These are phyloP conservation scores for Paramecium sexaurelia DNA, from an alignment of 73 alveolate species.

Conservation along the genomic window DNA sequence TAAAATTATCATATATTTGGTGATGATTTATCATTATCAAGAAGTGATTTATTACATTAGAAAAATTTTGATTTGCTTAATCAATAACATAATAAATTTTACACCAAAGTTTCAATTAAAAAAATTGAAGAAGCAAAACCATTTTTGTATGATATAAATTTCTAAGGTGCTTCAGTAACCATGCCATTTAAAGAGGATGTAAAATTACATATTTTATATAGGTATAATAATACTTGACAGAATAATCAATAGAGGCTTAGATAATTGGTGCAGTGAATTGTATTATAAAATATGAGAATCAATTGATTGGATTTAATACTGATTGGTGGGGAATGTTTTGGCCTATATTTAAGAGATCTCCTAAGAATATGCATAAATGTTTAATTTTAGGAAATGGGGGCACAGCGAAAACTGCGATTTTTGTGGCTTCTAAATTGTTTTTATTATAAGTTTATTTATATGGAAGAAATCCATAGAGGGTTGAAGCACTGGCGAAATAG, in stretches of 20 bases:
- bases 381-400: constrained; percentile 36
- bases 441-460: neutral
- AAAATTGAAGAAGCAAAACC: neutral
- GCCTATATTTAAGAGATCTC: neutral
- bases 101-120: neutral
- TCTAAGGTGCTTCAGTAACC: constrained; percentile 57
- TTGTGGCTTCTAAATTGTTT: neutral
- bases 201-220: neutral
- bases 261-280: neutral
- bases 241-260: neutral
- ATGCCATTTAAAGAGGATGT: constrained; percentile 65
- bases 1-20: constrained; percentile 40
- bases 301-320: neutral
- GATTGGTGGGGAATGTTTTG: constrained; percentile 59
- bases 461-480: neutral
- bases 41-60: constrained; percentile 6
- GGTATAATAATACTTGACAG: neutral
- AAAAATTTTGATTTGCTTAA: neutral
- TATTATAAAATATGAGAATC: neutral
- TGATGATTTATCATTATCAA: constrained; percentile 1
- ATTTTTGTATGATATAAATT: neutral
- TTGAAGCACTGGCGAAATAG: neutral
- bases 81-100: neutral
- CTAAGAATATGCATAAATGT: neutral
- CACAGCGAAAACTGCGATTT: constrained; percentile 30